Conservation (phyloP, 495 filamentous ascomycete genomes). For the Penicillium antarcticum region DNA sequence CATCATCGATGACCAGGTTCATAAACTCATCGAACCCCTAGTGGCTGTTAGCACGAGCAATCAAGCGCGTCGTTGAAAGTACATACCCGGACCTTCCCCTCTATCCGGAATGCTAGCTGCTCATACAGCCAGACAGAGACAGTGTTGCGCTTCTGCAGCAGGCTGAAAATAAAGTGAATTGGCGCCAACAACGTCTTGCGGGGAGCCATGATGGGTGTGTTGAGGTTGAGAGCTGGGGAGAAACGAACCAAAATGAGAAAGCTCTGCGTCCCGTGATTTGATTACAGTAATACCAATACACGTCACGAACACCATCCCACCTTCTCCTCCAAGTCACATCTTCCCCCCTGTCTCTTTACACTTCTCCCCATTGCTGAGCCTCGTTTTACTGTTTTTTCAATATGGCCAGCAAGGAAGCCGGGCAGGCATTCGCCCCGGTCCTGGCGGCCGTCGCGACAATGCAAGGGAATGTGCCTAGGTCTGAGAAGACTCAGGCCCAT, state of each 20-base stretch:
- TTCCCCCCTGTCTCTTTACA: conserved; percentile 5
- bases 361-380: conserved; percentile 13
- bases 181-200: conserved; percentile 91
- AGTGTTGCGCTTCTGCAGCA: conserved; percentile 81
- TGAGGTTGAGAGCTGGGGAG: conserved; percentile 1
- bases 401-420: conserved; percentile 68
- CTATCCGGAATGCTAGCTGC: conserved; percentile 87
- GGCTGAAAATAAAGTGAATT: conserved; percentile 98
- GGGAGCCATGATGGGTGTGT: conserved; percentile 63
- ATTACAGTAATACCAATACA: conserved; percentile 25
- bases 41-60: not conserved
- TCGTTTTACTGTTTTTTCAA: conserved; percentile 19
- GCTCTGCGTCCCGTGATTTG: conserved; percentile 28
- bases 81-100: conserved; percentile 85
- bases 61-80: not conserved
- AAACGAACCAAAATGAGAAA: conserved; percentile 8
- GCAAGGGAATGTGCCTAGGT: conserved; percentile 74
- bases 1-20: conserved; percentile 96
- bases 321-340: conserved; percentile 18
- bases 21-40: conserved; percentile 99
- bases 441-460: conserved; percentile 86
- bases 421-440: conserved; percentile 77
- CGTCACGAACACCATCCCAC: conserved; percentile 41
- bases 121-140: conserved; percentile 97
- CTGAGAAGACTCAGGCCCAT: conserved; percentile 85